Percentiles rank a stretch among this genome's conserved stretches.
These are phyloP conservation scores for Petunia secreta DNA, from an alignment of 257 asterid species.

Conservation along the genomic window DNA sequence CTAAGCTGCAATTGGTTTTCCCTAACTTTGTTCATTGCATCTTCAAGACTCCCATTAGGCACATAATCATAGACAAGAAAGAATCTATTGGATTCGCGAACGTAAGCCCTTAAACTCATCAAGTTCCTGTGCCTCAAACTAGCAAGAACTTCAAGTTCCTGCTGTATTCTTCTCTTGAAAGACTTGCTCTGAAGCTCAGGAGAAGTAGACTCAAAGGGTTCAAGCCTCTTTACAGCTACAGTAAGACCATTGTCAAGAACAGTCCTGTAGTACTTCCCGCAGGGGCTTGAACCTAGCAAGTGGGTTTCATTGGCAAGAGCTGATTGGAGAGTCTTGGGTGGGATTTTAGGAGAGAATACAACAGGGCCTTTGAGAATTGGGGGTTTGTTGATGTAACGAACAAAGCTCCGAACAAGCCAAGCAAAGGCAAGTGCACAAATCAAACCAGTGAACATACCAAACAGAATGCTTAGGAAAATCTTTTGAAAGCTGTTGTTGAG, in stretches of 20 bases:
- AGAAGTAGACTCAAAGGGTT: slow-evolving; percentile 46
- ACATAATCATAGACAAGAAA: slow-evolving; percentile 72
- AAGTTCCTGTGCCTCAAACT: slow-evolving; percentile 75
- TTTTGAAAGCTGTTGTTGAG: slow-evolving; percentile 44
- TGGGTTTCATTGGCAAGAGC: slow-evolving; percentile 74
- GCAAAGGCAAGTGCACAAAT: slow-evolving; percentile 62
- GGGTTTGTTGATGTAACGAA: slow-evolving; percentile 64
- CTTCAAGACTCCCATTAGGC: slow-evolving; percentile 79
- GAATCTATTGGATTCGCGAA: slow-evolving; percentile 56
- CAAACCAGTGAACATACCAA: slow-evolving; percentile 72
- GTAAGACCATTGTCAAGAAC: slow-evolving; percentile 81
- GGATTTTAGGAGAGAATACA: slow-evolving; percentile 74
- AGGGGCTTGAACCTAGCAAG: slow-evolving; percentile 67
- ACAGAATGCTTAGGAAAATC: slow-evolving; percentile 56
- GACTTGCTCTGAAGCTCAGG: slow-evolving; percentile 45
- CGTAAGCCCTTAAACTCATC: slow-evolving; percentile 89
- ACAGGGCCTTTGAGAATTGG: slow-evolving; percentile 75
- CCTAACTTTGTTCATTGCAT: slow-evolving; percentile 69
- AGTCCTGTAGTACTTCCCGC: slow-evolving; percentile 74
- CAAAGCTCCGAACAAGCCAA: slow-evolving; percentile 55
- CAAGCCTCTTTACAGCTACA: slow-evolving; percentile 78
- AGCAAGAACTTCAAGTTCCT: slow-evolving; percentile 68
- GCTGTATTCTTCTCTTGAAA: slow-evolving; percentile 55
- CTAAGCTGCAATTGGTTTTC: slow-evolving; percentile 65
- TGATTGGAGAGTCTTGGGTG: slow-evolving; percentile 56